These are phyloP conservation scores for Phaeosphaeria sp. DNA, from an alignment of 2,329 filamentous ascomycete species.

Conservation along the genomic window DNA sequence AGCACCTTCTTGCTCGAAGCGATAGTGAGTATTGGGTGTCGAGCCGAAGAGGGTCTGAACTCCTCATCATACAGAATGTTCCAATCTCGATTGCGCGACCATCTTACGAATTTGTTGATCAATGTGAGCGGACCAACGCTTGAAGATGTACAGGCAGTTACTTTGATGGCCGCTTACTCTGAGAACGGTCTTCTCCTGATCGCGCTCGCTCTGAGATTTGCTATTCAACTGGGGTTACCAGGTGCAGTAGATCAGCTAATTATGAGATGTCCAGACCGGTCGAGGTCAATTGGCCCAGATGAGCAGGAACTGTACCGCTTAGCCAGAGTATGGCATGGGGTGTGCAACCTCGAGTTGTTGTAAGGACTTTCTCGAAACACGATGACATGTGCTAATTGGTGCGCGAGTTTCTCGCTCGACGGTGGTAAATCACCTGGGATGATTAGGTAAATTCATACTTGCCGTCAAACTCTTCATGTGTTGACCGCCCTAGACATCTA, in stretches of 20 bases:
- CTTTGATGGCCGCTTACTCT: slow-evolving; percentile 61
- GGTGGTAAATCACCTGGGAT: slow-evolving; percentile 55
- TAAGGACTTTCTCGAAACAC: neutral
- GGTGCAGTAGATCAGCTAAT: slow-evolving; percentile 48
- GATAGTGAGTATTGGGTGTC: slow-evolving; percentile 61
- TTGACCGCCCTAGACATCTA: slow-evolving; percentile 27
- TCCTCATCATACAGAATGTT: slow-evolving; percentile 47
- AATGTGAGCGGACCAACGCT: slow-evolving; percentile 49
- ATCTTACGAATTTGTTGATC: slow-evolving; percentile 57
- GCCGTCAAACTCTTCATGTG: no score
- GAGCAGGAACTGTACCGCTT: slow-evolving; percentile 45
- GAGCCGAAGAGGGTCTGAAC: slow-evolving; percentile 53
- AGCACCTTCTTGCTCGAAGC: slow-evolving; percentile 60
- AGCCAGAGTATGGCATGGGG: slow-evolving; percentile 59
- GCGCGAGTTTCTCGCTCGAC: slow-evolving; percentile 47
- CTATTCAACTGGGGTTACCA: slow-evolving; percentile 56
- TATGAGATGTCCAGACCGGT: slow-evolving; percentile 27
- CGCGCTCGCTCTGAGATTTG: slow-evolving; percentile 60
- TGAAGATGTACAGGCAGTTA: slow-evolving; percentile 61
- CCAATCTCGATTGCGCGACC: slow-evolving; percentile 41
- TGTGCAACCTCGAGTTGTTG: slow-evolving; percentile 60
- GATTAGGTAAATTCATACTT: slow-evolving; percentile 1
- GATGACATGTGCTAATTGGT: neutral
- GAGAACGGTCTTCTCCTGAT: slow-evolving; percentile 60
- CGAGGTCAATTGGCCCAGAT: slow-evolving; percentile 17